Evolutionary conservation across 2,329 filamentous ascomycete genomes (phyloP).

Genomic region (Sporothrix brunneoviolacea): DNA sequence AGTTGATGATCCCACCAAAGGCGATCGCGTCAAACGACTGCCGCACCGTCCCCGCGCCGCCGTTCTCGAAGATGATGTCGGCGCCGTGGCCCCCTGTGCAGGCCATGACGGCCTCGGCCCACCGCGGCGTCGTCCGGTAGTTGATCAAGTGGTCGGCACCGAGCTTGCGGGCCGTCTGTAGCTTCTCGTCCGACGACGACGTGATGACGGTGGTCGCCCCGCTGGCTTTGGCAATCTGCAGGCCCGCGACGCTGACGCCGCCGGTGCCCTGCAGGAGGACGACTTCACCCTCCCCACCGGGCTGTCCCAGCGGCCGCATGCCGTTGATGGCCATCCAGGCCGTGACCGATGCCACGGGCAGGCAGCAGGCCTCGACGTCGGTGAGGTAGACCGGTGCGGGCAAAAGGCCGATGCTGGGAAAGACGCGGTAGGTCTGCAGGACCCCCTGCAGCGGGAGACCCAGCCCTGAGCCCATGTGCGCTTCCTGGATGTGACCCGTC

Average conservation of each 20-base stretch:
- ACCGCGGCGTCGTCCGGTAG: slow-evolving; percentile 45
- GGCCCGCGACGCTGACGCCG: slow-evolving; percentile 43
- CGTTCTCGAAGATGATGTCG: slow-evolving; percentile 50
- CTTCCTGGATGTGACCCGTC: slow-evolving; percentile 51
- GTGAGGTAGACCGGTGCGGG: slow-evolving; percentile 49
- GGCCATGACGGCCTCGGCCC: slow-evolving; percentile 42
- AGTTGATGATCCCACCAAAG: slow-evolving; percentile 48
- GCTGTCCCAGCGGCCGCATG: slow-evolving; percentile 44
- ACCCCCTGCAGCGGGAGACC: slow-evolving; percentile 55
- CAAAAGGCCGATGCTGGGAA: slow-evolving; percentile 50
- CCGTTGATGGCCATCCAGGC: slow-evolving; percentile 61
- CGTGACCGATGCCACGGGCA: slow-evolving; percentile 57
- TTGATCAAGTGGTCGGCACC: slow-evolving; percentile 49
- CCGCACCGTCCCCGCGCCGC: slow-evolving; percentile 44
- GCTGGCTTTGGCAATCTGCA: slow-evolving; percentile 48
- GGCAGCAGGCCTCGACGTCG: slow-evolving; percentile 52
- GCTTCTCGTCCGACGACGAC: slow-evolving; percentile 47
- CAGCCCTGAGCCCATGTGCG: slow-evolving; percentile 49
- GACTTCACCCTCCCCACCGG: slow-evolving; percentile 25
- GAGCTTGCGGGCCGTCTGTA: slow-evolving; percentile 38
- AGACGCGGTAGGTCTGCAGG: slow-evolving; percentile 53
- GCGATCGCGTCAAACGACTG: slow-evolving; percentile 47
- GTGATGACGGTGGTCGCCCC: slow-evolving; percentile 48
- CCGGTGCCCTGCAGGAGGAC: slow-evolving; percentile 50
- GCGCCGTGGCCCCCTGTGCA: slow-evolving; percentile 41